Conservation (phyloP, 2,329 filamentous ascomycete genomes). For the Stachybotrys chartarum region DNA sequence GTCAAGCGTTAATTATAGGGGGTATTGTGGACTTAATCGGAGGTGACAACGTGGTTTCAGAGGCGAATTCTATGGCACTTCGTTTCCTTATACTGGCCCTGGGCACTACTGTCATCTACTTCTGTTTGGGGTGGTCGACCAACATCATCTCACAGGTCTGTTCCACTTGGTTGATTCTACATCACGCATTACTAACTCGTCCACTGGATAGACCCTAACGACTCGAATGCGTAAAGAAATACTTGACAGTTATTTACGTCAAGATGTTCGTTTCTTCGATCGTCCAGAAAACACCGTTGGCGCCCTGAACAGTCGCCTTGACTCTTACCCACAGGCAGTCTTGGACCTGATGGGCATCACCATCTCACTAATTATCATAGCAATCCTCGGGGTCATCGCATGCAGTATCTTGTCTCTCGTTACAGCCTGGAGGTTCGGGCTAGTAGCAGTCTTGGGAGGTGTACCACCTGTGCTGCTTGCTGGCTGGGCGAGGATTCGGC, state of each 20-base stretch:
- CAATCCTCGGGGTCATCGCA: constrained; percentile 22
- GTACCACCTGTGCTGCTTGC: constrained; percentile 15
- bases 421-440: constrained; percentile 36
- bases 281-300: constrained; percentile 24
- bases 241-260: constrained; percentile 18
- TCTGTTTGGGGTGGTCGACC: constrained; percentile 25
- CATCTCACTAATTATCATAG: constrained; percentile 23
- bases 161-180: background rate
- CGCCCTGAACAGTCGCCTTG: constrained; percentile 19
- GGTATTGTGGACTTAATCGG: constrained; percentile 34
- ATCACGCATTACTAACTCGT: too few relatives aligned
- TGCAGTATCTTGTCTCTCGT: constrained; percentile 31
- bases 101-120: constrained; percentile 37
- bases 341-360: constrained; percentile 30
- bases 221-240: constrained; percentile 21
- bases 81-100: constrained; percentile 48
- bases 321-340: constrained; percentile 22
- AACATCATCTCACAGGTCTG: constrained; percentile 23
- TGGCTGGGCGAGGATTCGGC: constrained; percentile 34
- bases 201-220: constrained; percentile 4
- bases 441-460: constrained; percentile 34
- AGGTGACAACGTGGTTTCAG: constrained; percentile 20
- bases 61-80: constrained; percentile 44
- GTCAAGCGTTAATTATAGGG: constrained; percentile 35
- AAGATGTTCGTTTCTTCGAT: constrained; percentile 31